Base-by-base conservation (phyloP, 75 land plant species). In the Sequoia sempervirens region DNA sequence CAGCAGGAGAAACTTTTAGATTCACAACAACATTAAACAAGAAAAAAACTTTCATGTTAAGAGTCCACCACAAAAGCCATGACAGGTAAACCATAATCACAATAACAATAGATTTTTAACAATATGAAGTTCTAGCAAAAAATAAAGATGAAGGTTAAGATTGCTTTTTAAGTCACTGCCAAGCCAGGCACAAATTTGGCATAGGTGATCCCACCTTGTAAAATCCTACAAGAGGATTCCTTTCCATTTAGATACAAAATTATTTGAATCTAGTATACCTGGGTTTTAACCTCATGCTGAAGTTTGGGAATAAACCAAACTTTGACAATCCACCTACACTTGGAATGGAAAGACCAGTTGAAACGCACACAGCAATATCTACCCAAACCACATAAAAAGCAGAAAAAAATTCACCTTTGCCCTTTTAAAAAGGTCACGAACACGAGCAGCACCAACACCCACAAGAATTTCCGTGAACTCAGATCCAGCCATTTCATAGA, bases 401-500 rank as follows among this genome's bases (percentile, higher is more conserved):
- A 32, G 20, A 20, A 40, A 83, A 11, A 30, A 28, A 8, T 10
- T 70, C 73, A 96, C 98, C 96, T 97, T 93, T 8, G 97, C 97
- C 87, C 97, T 93, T 88, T 93, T 94, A 83, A 97, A 97, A 78
- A 97, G 92, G 87, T 97, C 97, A 36, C 97, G 90, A 28, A 97
- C 90, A 84, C 99, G 97, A 83, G 99, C 95, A 83, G 99, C 93
- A 78, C 99, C 99, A 87, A 97, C 99, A 72, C 99, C 99, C 83
- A 97, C 97, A 34, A 97, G 84, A 47, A 97, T 92, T 87, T 97
- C 99, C 69, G 94, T 97, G 88, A 97, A 97, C 85, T 97, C 99
- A 58, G 97, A 95, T 23, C 99, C 99, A 58, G 97, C 97, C 99
- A 97, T 97, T 88, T 97, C 97, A 84, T 97, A 97, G 83, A 97